Base-by-base conservation (phyloP, 139 green algal genomes). In the Raphidocelis subcapitata region DNA sequence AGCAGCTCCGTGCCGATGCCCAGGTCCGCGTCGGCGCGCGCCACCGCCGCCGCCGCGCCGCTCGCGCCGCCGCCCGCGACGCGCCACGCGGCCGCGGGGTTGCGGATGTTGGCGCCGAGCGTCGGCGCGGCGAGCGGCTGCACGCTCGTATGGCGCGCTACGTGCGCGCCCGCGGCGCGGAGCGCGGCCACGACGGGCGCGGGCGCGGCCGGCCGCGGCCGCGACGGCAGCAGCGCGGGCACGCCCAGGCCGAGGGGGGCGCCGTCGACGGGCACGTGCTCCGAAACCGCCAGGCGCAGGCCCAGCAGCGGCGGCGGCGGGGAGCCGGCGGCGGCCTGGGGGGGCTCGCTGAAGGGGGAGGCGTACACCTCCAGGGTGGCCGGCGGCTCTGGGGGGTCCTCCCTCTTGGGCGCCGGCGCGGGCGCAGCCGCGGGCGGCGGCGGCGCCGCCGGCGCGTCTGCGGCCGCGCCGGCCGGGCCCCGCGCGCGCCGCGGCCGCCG, bases 21-120 rank as follows among this genome's bases (percentile, higher is more conserved):
- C 26, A 83, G 18, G 31, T 76, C 29, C 8, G 70, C 73, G 0
- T 60, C 2, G 5, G 74, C 69, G 18, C 56, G 41, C 16, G 79
- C 73, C 4, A 86, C 71, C 3, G 72, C 76, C n/a, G 69, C 70
- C 16, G 79, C 84, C 5, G 65, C 78, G 35, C 81, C 83, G 73
- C 56, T 67, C 18, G 8, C 20, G 46, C 73, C 73, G 14, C 65
- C 65, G 12, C 73, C 73, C 18, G 72, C 51, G 2, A 35, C 72
- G 3, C 72, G 26, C 32, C 51, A 78, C 2, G 44, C 32, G 15
- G 26, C 72, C 18, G 41, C 54, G 10, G 72, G 72, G 72, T 78
- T 78, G 29, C 62, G 62, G n/a, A 78, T 60, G 63, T 78, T 78
- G 52, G 4, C 41, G 14, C 72, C 72, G 1, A 72, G 26, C 3